phyloP scores from a whole-genome alignment of 1,284 basidiomycete species.

The Irpex rosettiformis region DNA sequence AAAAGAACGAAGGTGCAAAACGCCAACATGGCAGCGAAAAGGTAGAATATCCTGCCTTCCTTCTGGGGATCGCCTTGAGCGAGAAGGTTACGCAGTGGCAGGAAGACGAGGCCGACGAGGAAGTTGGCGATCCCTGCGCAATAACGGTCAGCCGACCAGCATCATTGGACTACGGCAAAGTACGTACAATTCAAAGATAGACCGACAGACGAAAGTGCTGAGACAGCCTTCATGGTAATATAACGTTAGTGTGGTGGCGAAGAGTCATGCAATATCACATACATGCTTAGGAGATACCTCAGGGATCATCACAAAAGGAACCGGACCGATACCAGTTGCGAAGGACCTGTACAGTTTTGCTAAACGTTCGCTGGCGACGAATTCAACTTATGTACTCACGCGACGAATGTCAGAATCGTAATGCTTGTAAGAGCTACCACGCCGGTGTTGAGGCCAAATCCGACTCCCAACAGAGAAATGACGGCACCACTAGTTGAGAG shows the following conservation, averaged over 20 bases:
- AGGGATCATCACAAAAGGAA: conserved; percentile 92
- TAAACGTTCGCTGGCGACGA: neutral
- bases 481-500: conserved; percentile 63
- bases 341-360: conserved; percentile 59
- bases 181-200: conserved; percentile 79
- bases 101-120: conserved; percentile 76
- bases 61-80: conserved; percentile 59
- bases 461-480: conserved; percentile 65
- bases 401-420: conserved; percentile 82
- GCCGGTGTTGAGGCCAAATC: conserved; percentile 66
- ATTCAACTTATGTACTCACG: conserved; percentile 42
- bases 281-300: conserved; percentile 83
- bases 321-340: conserved; percentile 85
- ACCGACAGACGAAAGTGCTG: conserved; percentile 79
- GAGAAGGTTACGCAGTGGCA: conserved; percentile 76
- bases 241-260: conserved; percentile 2
- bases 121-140: conserved; percentile 78
- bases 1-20: conserved; percentile 29
- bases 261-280: conserved; percentile 28
- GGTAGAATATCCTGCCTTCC: conserved; percentile 81
- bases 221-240: conserved; percentile 60
- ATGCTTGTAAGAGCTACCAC: conserved; percentile 64
- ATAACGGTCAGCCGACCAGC: conserved; percentile 5
- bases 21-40: conserved; percentile 49
- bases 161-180: too few species aligned